Evolutionary conservation across 2,329 filamentous ascomycete species (phyloP), one percentile per base, ranked within the genome.

Genomic region (Ophiocordyceps camponoti-rufipedis): DNA sequence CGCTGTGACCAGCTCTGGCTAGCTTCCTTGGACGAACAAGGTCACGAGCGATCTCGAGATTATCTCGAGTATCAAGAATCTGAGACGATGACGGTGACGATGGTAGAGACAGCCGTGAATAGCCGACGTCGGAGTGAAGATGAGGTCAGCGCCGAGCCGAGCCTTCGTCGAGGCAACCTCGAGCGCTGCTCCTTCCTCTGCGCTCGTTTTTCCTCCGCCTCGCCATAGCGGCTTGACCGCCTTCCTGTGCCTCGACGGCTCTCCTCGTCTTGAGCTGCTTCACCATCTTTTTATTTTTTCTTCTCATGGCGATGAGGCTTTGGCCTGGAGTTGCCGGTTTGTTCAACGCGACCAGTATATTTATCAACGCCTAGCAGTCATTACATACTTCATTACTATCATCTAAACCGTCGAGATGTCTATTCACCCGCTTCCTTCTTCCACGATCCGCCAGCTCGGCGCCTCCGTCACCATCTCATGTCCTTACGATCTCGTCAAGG

Each of bases 401-500:
- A 18, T 18, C 35, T 18, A 18, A 38, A 1, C 33, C 33, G 11
- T 18, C 10, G 14, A 8, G 16, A 75, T 74, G 71, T 51, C 66
- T 39, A 76, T 81, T 47, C 55, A 58, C 46, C 56, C 64, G 19
- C 63, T 81, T 8, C 62, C 74, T 2, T 53, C 63, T 35, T 59
- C 65, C 3, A 68, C 72, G 13, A 63, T 71, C 19, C 69, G 70
- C 42, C 69, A 74, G 11, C 65, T 88, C 7, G 72, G 76, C 33
- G 76, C 81, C 8, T 67, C 74, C 3, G 67, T 78, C 51, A 68
- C 71, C 42, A 69, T 87, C 44, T 66, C 71, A 5, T 73, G 74
- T 8, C 71, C 82, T 0, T 62, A 67, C 12, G 71, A 73, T 11
- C 62, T 85, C 2, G 72, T 86, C 52, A 88, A 88, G 56, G 84